Evolutionary conservation across 768 basidiomycete species (phyloP).

Genomic region (Leucosporidium creatinivorum): DNA sequence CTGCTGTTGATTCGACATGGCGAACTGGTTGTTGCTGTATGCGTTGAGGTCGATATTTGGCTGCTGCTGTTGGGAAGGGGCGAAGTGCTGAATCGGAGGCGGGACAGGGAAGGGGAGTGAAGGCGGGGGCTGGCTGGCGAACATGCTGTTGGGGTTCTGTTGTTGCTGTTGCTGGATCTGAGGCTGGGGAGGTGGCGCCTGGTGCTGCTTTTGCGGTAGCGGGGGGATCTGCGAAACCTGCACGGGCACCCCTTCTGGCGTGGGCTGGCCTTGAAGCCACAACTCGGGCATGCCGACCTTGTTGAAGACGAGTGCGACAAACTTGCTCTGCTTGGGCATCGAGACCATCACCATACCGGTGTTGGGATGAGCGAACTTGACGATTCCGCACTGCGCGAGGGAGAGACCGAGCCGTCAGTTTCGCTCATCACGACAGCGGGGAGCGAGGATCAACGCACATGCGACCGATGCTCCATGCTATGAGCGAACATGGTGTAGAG

Average conservation of each 20-base stretch:
- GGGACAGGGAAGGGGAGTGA: too few species aligned
- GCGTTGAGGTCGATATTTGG: too few species aligned
- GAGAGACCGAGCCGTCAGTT: not conserved
- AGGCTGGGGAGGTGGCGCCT: not conserved
- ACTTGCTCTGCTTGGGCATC: conserved; percentile 11
- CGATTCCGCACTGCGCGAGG: conserved; percentile 17
- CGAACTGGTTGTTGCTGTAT: too few species aligned
- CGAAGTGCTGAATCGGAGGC: too few species aligned
- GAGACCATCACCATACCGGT: conserved; percentile 25
- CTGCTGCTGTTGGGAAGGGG: too few species aligned
- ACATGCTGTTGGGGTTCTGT: not conserved
- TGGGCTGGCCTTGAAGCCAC: not conserved
- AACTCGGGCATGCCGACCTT: conserved; percentile 25
- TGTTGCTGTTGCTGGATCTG: not conserved
- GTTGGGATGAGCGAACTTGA: conserved; percentile 11
- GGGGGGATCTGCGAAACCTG: not conserved
- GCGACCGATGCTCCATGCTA: conserved; percentile 18
- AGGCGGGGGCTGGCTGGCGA: not conserved
- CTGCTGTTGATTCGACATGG: too few species aligned
- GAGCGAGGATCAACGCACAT: conserved; percentile 11
- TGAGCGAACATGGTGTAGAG: conserved; percentile 24
- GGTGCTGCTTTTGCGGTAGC: not conserved
- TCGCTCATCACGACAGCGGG: too few species aligned
- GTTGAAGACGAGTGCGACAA: conserved; percentile 27
- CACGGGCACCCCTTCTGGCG: too few species aligned